Conservation (phyloP, 257 asterid genomes). For the Plantago major region DNA sequence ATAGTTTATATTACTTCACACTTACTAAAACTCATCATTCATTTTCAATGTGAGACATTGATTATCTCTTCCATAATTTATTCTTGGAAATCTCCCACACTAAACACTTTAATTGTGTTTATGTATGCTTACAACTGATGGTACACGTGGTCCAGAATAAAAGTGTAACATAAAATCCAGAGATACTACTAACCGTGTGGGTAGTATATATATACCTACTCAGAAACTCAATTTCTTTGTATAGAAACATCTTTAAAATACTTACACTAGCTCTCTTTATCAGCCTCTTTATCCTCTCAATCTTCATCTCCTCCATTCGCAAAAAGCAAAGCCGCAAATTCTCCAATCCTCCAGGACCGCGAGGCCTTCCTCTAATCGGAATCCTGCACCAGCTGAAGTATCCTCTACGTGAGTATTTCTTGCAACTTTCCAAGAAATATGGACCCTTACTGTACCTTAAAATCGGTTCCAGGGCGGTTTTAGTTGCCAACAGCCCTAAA, state of each 20-base stretch:
- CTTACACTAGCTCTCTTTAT: neutral
- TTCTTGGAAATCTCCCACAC: too few species aligned
- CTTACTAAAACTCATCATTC: too few species aligned
- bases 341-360: neutral
- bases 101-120: too few species aligned
- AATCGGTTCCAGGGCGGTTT: constrained; percentile 5
- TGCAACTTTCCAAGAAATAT: constrained; percentile 2
- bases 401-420: neutral
- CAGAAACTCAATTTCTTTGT: neutral
- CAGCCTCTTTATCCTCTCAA: neutral
- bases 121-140: too few species aligned
- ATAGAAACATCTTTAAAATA: neutral
- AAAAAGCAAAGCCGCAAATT: neutral
- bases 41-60: too few species aligned
- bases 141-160: too few species aligned
- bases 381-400: neutral
- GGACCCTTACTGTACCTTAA: neutral
- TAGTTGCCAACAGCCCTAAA: constrained; percentile 2
- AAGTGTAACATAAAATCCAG: too few species aligned
- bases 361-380: neutral
- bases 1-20: too few species aligned
- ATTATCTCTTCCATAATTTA: too few species aligned
- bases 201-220: neutral
- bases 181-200: too few species aligned
- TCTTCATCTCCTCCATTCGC: constrained; percentile 6